Evolutionary conservation across 2,329 filamentous ascomycete genomes (phyloP).

Genomic region (Cadophora malorum): DNA sequence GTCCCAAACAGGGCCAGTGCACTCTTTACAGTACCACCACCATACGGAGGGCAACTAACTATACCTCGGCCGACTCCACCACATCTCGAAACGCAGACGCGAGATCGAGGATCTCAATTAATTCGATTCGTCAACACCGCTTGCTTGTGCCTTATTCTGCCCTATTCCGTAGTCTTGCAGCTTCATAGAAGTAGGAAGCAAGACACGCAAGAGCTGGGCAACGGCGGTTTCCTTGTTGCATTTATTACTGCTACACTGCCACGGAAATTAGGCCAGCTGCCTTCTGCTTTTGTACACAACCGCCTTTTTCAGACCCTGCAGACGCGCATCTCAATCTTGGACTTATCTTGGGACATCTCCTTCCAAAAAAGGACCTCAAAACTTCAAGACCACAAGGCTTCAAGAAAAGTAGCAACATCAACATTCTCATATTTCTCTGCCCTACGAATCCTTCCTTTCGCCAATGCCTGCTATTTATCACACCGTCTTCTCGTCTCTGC

Average conservation of each 20-base stretch:
- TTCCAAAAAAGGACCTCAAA: background rate
- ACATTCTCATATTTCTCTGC: background rate
- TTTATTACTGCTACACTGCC: background rate
- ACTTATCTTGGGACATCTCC: background rate
- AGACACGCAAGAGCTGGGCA: background rate
- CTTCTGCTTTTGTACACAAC: background rate
- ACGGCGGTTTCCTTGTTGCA: background rate
- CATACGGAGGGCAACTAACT: background rate
- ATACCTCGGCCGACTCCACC: conserved; percentile 2
- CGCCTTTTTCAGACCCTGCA: background rate
- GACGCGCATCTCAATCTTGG: conserved; percentile 5
- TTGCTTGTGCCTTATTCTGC: background rate
- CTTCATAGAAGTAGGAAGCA: background rate
- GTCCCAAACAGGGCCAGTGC: conserved; percentile 3
- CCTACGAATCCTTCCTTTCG: background rate
- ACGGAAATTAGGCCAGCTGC: background rate
- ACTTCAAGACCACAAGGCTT: background rate
- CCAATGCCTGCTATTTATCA: background rate
- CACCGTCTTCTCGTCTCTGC: background rate
- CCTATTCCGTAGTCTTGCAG: background rate
- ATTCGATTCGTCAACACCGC: background rate
- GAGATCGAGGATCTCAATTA: conserved; percentile 1
- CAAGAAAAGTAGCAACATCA: background rate
- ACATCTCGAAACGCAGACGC: background rate
- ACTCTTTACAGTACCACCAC: background rate